Base-by-base conservation (phyloP, 2,329 filamentous ascomycete species). In the Cladosporium sp. region DNA sequence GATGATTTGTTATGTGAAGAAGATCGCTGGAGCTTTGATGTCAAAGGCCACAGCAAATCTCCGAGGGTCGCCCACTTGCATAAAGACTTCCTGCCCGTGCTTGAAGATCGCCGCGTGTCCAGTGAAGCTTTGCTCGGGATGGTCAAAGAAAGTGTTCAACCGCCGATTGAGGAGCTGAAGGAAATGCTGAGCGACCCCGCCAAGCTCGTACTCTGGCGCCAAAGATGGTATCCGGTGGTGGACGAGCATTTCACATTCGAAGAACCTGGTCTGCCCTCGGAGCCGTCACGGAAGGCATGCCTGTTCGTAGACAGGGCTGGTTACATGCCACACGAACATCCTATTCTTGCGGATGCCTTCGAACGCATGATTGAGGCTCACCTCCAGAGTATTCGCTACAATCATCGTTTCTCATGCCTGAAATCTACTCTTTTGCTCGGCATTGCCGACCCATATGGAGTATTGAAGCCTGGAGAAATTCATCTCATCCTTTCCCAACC, bases 401-500 rank as follows among this genome's bases (percentile, higher is more conserved):
- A 46, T 18, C 18, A 28, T 5, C 16, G 25, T 6, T 56, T 58
- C 43, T 18, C 26, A 5, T 49, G 62, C 62, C 21, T 51, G 43
- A 58, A 51, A 14, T 90, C 89, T 0, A 85, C 89, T 0, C 87
- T 86, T 54, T 78, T 88, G 0, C 86, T 84, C 66, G 92, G 92
- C 78, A 83, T 91, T 0, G 84, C 89, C 0, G 91, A 94, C 73
- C 91, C 91, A 26, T 77, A 77, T 0, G 84, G 83, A 0, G 78
- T 85, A 0, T 74, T 94, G 0, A 77, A 84, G 58, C 88, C 89
- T 46, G 85, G 85, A 1, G 88, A 93, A 69, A 82, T 93, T 0
- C 88, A 91, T 43, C 71, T 93, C 0, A 82, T 85, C 0, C 92
- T 93, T 68, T 90, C 89, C 0, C 76, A 74, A 2, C 76, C 83